These are phyloP conservation scores for Cladosporium velox DNA, from an alignment of 2,329 filamentous ascomycete genomes.

Conservation along the genomic window DNA sequence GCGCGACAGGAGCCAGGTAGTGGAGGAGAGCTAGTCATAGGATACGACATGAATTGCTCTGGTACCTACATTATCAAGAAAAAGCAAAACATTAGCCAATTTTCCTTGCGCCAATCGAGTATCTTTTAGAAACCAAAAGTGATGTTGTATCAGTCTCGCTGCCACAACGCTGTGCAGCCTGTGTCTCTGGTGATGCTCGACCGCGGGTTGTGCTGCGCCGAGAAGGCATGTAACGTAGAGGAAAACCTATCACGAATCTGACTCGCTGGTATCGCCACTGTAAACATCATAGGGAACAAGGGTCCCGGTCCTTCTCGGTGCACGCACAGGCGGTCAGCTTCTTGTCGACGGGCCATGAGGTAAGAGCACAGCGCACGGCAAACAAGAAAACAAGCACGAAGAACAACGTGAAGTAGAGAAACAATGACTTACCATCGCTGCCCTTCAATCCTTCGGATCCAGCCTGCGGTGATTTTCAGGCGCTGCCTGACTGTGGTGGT, in stretches of 20 bases:
- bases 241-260: constrained; percentile 11
- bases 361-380: not conserved
- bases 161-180: not conserved
- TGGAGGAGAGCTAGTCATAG: constrained; percentile 41
- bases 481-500: constrained; percentile 77
- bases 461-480: constrained; percentile 77
- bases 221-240: not conserved
- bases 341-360: constrained; percentile 4
- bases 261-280: constrained; percentile 20
- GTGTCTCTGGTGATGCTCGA: not conserved
- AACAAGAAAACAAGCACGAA: constrained; percentile 9
- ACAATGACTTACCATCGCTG: constrained; percentile 65
- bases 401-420: not conserved
- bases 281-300: constrained; percentile 1
- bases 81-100: constrained; percentile 12
- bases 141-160: not conserved
- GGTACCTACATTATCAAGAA: constrained; percentile 36
- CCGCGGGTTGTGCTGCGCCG: not conserved
- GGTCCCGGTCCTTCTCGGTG: constrained; percentile 9
- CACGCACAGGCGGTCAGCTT: constrained; percentile 16
- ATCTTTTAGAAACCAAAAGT: not conserved
- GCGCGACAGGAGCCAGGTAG: constrained; percentile 32
- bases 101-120: not conserved
- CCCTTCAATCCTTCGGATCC: constrained; percentile 73
- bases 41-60: constrained; percentile 43